Evolutionary conservation across 2,329 filamentous ascomycete genomes (phyloP).

Genomic region (Macrophomina pseudophaseolina): DNA sequence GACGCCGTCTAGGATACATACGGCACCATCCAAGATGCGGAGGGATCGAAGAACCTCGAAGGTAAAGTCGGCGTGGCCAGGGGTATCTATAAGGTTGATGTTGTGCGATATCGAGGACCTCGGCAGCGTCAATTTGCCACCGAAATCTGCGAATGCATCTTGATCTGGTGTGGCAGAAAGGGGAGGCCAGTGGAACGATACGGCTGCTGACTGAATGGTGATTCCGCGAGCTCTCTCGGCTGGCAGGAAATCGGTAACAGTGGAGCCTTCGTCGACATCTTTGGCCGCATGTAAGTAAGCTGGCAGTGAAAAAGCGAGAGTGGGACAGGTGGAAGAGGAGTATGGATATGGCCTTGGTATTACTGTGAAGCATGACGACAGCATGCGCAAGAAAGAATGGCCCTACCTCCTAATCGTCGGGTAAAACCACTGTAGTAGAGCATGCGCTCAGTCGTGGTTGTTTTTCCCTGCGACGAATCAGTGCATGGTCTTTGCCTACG

Average conservation of each 20-base stretch:
- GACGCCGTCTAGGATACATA: slow-evolving; percentile 92
- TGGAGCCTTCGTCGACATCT: slow-evolving; percentile 96
- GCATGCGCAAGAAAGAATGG: background rate
- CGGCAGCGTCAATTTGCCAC: slow-evolving; percentile 4
- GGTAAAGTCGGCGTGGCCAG: slow-evolving; percentile 95
- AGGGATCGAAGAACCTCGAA: slow-evolving; percentile 94
- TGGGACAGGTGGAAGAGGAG: slow-evolving; percentile 6
- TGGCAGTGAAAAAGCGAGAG: background rate
- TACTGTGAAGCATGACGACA: background rate
- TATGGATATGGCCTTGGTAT: background rate
- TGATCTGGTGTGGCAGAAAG: slow-evolving; percentile 34
- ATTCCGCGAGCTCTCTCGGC: slow-evolving; percentile 91
- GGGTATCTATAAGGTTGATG: slow-evolving; percentile 93
- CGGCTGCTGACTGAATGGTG: slow-evolving; percentile 96
- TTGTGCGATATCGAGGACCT: slow-evolving; percentile 46
- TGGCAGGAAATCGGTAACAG: slow-evolving; percentile 94
- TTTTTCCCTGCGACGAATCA: slow-evolving; percentile 71
- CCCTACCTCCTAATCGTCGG: slow-evolving; percentile 73
- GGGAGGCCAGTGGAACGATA: slow-evolving; percentile 92
- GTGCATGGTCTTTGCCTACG: background rate
- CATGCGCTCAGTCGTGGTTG: slow-evolving; percentile 98
- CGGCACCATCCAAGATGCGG: slow-evolving; percentile 83
- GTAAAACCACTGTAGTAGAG: slow-evolving; percentile 95
- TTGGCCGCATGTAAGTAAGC: background rate
- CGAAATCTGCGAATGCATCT: slow-evolving; percentile 29